Percentiles rank a stretch among this genome's conserved stretches.
phyloP scores from a whole-genome alignment of 106 monocot genomes.

The Agapanthus africanus region DNA sequence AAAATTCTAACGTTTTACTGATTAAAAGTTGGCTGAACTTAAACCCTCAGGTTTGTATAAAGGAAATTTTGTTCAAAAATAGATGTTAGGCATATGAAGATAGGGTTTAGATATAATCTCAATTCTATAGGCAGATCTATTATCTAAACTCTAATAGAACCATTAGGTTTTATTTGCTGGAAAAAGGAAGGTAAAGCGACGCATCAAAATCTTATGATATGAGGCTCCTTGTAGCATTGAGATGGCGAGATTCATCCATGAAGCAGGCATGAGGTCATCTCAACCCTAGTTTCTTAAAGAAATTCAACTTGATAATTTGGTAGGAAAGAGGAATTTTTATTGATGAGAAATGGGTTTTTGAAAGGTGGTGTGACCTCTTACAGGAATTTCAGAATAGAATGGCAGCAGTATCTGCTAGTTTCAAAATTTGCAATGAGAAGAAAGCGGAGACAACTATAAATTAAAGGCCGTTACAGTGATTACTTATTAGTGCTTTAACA shows the following conservation, averaged over 20 bases:
- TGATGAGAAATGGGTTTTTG: background rate
- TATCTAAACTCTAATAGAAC: background rate
- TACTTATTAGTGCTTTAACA: no score
- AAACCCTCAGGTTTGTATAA: no score
- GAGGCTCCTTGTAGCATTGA: background rate
- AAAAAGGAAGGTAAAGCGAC: background rate
- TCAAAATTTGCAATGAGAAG: no score
- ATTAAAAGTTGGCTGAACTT: no score
- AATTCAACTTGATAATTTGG: background rate
- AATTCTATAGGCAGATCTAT: background rate
- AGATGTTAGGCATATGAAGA: no score
- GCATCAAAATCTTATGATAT: background rate
- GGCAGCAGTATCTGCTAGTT: no score
- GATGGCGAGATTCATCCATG: background rate
- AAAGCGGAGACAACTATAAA: no score
- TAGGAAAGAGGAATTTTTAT: background rate
- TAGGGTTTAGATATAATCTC: background rate
- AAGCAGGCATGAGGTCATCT: background rate
- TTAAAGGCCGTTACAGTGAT: no score
- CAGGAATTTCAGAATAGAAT: background rate
- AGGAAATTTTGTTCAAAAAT: background rate
- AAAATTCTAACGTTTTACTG: background rate
- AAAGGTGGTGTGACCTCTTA: background rate
- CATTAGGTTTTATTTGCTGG: background rate
- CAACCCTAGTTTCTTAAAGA: background rate